A percentile compares a stretch with the other conserved stretches of the same genome.
These are phyloP conservation scores for Solanum pennellii DNA, from an alignment of 257 asterid species.

Conservation along the genomic window DNA sequence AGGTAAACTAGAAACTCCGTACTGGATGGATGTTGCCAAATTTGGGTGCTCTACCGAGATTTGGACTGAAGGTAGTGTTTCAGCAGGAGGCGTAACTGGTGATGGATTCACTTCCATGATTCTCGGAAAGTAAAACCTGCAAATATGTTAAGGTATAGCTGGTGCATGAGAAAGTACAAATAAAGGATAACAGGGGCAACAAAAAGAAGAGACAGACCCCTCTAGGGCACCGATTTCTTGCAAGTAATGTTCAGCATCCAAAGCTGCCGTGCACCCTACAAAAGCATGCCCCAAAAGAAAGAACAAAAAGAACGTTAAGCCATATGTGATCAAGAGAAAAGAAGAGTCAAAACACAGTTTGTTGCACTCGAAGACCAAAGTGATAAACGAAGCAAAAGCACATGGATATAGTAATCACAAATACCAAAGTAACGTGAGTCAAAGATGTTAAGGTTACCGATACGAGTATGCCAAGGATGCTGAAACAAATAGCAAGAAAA, in stretches of 20 bases:
- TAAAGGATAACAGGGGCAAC: too few relatives aligned
- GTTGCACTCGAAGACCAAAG: neutral
- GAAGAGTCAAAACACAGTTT: neutral
- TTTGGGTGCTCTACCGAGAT: too few relatives aligned
- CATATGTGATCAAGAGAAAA: neutral
- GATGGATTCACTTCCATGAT: too few relatives aligned
- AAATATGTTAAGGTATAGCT: too few relatives aligned
- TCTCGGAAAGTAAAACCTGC: too few relatives aligned
- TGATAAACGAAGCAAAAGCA: neutral
- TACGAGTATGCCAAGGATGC: neutral
- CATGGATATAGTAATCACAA: too few relatives aligned
- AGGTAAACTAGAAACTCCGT: too few relatives aligned
- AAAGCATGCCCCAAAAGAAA: neutral
- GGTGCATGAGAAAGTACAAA: too few relatives aligned
- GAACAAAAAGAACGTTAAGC: neutral
- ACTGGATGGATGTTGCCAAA: too few relatives aligned
- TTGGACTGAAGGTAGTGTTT: too few relatives aligned
- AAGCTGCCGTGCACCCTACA: constrained; percentile 95
- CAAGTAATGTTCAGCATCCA: constrained; percentile 92
- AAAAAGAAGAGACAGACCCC: constrained; percentile 18
- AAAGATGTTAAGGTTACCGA: neutral
- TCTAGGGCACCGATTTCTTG: constrained; percentile 78
- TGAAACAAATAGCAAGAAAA: neutral
- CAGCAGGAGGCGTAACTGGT: too few relatives aligned
- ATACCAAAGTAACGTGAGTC: too few relatives aligned